phyloP scores from a whole-genome alignment of 352 stramenopile species.

The Phytophthora foliorum region DNA sequence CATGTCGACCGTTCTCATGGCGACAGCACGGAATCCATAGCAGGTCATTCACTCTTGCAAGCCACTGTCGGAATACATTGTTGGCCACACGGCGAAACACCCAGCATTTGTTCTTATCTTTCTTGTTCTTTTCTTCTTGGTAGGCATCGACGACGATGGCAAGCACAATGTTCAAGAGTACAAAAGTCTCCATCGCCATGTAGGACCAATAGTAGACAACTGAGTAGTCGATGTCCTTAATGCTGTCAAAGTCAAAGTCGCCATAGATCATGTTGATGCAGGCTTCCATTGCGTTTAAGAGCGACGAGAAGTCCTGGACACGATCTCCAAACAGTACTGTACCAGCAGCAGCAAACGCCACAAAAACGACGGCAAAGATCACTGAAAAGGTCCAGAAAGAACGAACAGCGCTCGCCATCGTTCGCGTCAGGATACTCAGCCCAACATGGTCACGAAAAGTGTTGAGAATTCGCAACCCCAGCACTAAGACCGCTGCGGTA shows the following conservation, averaged over 20 bases:
- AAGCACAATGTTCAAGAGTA: conserved; percentile 81
- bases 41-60: conserved; percentile 36
- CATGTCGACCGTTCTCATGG: conserved; percentile 8
- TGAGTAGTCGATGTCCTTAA: conserved; percentile 54
- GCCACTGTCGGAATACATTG: conserved; percentile 34
- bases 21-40: conserved; percentile 21
- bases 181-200: conserved; percentile 71
- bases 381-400: conserved; percentile 67
- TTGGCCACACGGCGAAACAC: conserved; percentile 35
- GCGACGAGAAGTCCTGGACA: conserved; percentile 56
- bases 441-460: conserved; percentile 65
- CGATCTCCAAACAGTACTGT: conserved; percentile 67
- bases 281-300: conserved; percentile 54
- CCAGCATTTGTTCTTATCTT: conserved; percentile 43
- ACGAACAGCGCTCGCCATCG: conserved; percentile 53
- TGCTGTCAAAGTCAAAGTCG: conserved; percentile 65
- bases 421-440: conserved; percentile 67
- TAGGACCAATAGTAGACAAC: conserved; percentile 77
- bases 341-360: conserved; percentile 59
- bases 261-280: conserved; percentile 81
- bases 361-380: conserved; percentile 65
- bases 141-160: conserved; percentile 79
- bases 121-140: conserved; percentile 47
- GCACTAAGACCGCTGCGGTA: conserved; percentile 40
- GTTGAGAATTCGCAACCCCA: conserved; percentile 54